Conservation (phyloP, 2,329 filamentous ascomycete genomes). For the Sporothrix protearum region DNA sequence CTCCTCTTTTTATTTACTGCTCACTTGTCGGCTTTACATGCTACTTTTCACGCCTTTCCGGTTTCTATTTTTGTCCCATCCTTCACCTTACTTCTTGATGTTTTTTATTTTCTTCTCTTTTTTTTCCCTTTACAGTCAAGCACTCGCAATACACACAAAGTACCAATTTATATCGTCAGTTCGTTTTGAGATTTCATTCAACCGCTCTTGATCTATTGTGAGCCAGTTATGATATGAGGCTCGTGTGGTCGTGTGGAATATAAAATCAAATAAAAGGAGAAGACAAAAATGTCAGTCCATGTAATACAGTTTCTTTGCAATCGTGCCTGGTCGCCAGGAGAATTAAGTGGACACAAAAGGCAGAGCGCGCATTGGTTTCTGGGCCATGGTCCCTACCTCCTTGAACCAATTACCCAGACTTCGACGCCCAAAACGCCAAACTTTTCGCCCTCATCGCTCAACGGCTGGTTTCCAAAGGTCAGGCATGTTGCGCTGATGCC, state of each 20-base stretch:
- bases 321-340: no score
- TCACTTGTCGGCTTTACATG: background rate
- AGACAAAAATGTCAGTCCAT: background rate
- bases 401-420: constrained; percentile 77
- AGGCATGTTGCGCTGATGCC: constrained; percentile 80
- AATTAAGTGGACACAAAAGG: background rate
- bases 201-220: background rate
- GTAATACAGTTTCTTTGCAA: background rate
- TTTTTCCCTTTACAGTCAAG: background rate
- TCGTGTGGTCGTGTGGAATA: no score
- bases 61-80: background rate
- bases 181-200: background rate
- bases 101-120: background rate
- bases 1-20: background rate
- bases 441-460: constrained; percentile 89
- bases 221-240: background rate
- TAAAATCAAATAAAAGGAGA: background rate
- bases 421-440: constrained; percentile 90
- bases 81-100: background rate
- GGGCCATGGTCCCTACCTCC: background rate
- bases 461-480: constrained; percentile 90
- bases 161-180: background rate
- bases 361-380: background rate
- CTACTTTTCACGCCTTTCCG: background rate
- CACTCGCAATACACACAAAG: background rate